Evolutionary conservation across 2,329 filamentous ascomycete genomes (phyloP), one percentile per base, ranked within the genome.

Genomic region (Juglanconis sp.): DNA sequence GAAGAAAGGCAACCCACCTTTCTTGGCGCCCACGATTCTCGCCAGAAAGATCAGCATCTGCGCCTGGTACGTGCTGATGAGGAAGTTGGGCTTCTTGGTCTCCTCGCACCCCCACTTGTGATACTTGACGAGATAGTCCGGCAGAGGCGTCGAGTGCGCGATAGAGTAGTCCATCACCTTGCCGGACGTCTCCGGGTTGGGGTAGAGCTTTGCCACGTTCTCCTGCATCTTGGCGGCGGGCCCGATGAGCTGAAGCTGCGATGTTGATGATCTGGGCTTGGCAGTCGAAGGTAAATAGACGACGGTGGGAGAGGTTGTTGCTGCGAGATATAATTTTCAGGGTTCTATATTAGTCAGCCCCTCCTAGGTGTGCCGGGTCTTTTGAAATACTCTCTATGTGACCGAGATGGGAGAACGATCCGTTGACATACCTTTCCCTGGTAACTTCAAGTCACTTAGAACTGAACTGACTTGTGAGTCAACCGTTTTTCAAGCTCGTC

Each of bases 161-260:
- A 73, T 70, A 17, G 79, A 72, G 66, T 82, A 63, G 36, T 73
- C 69, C 13, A 73, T 72, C 62, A 81, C 79, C 17, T 70, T 73
- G 53, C 68, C 65, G 55, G 73, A 74, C 54, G 80, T 72, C 57
- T 74, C 66, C 32, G 73, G 70, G 56, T 76, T 79, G 36, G 74
- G 71, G 66, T 79, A 81, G 40, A 81, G 72, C 32, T 69, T 65
- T 31, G 73, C 71, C n/a, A 65, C 66, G 66, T 71, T 72, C 30
- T 70, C 66, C 65, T 77, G 77, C 77, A 79, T 79, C 15, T 46
- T 66, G 60, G 11, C 51, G 30, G 40, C 5, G 24, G 35, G 13
- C 8, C 13, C 24, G 24, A 24, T 24, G n/a, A n/a, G 38, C 10
- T 35, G n/a, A 48, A 38, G 2, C 3, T 30, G n/a, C 38, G 30